These are phyloP conservation scores for Penicillium sp. DNA, from an alignment of 2,329 filamentous ascomycete genomes.

Conservation along the genomic window DNA sequence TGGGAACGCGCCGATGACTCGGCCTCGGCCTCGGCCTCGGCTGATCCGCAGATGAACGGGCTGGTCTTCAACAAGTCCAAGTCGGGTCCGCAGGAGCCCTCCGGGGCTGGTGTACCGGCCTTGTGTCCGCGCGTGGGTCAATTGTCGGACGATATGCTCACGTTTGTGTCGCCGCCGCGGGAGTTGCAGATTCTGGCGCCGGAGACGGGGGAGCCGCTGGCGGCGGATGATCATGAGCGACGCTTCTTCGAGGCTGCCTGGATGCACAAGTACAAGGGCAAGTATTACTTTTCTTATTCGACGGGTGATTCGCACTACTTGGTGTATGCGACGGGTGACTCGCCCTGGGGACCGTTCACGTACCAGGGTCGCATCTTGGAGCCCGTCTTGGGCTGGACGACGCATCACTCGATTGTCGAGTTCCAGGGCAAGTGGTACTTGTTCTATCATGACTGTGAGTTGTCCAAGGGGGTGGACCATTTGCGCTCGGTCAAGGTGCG, in stretches of 20 bases:
- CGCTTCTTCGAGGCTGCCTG: slow-evolving; percentile 77
- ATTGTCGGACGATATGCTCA: slow-evolving; percentile 60
- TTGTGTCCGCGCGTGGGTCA: slow-evolving; percentile 62
- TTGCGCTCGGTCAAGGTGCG: slow-evolving; percentile 66
- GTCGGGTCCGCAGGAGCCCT: slow-evolving; percentile 55
- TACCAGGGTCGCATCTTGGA: slow-evolving; percentile 67
- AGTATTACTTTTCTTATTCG: slow-evolving; percentile 72
- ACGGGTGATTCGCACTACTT: slow-evolving; percentile 73
- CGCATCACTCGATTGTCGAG: slow-evolving; percentile 72
- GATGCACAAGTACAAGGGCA: slow-evolving; percentile 65
- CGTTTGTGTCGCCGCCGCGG: slow-evolving; percentile 50
- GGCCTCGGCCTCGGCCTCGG: slow-evolving; percentile 27
- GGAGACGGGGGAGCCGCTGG: slow-evolving; percentile 54
- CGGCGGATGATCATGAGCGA: slow-evolving; percentile 63
- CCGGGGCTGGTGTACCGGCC: slow-evolving; percentile 50
- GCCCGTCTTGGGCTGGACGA: slow-evolving; percentile 74
- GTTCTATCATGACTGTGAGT: slow-evolving; percentile 68
- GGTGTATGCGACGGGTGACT: slow-evolving; percentile 60
- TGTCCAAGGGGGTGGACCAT: slow-evolving; percentile 64
- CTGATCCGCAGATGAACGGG: slow-evolving; percentile 17
- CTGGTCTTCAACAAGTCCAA: slow-evolving; percentile 51
- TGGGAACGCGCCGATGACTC: slow-evolving; percentile 40
- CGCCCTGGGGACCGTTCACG: slow-evolving; percentile 64
- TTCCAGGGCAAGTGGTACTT: slow-evolving; percentile 66
- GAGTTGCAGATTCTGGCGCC: slow-evolving; percentile 59